Evolutionary conservation across 2,329 filamentous ascomycete species (phyloP), one percentile per base, ranked within the genome.

Genomic region (Paraconiothyrium brasiliense): DNA sequence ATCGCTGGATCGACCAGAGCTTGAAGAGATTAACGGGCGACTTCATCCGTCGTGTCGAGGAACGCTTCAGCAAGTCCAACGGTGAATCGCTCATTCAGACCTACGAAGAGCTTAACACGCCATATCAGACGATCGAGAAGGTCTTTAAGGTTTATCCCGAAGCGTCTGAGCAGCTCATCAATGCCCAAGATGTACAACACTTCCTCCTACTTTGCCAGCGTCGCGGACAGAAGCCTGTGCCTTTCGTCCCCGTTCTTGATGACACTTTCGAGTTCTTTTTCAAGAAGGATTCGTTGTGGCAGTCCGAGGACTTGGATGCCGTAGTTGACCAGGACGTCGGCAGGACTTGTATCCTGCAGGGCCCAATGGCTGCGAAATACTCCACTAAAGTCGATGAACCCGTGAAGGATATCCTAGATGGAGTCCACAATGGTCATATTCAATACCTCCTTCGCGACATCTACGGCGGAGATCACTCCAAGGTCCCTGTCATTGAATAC

Each of bases 221-320:
- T 41, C 92, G 91, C 51, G 91, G 90, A 44, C 95, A 99, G 84
- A 99, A 99, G 86, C 95, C 95, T 2, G 92, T 96, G 32, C 95
- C 94, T 0, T 99, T 99, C 77, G 94, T 99, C 34, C 95, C 95
- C 5, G 86, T 91, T n/a, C 86, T 99, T 24, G 95, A 99, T 72
- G 93, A 97, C 66, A 97, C 94, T 77, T 99, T 99, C 69, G 95
- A 99, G 78, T 97, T 96, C 82, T 99, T 93, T 84, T 99, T 99
- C 90, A 99, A 99, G 89, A 99, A 99, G 84, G 95, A 99, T 79
- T 99, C 95, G 1, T 87, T 99, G 8, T 99, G 95, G 95, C 95
- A 99, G 82, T 98, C 95, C 0, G 95, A 99, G 81, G 95, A 99
- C 74, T 85, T 99, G 11, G 94, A 96, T 74, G 95, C 95, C 57